These are phyloP conservation scores for Austroboletus novae-zelandiae DNA, from an alignment of 1,284 basidiomycete genomes.

Conservation along the genomic window DNA sequence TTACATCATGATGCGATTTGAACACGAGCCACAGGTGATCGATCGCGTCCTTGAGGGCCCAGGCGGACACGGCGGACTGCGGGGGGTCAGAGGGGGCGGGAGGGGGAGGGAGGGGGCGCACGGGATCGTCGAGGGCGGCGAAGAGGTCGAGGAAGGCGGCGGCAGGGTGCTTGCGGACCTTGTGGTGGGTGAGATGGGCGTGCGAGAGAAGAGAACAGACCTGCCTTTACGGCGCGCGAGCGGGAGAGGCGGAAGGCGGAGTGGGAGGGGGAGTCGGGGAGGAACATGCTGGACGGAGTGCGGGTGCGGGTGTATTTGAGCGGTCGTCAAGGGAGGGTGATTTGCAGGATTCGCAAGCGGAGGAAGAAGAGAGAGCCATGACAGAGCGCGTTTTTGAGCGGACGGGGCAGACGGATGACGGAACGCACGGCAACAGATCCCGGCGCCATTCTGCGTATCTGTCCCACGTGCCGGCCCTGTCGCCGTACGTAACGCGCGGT, in stretches of 20 bases:
- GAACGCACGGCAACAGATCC: too few species aligned
- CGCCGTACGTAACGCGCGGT: too few species aligned
- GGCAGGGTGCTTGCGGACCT: constrained; percentile 25
- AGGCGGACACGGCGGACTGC: constrained; percentile 35
- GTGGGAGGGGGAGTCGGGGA: constrained; percentile 11
- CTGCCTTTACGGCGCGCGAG: constrained; percentile 51
- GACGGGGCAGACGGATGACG: too few species aligned
- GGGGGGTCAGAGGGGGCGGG: constrained; percentile 16
- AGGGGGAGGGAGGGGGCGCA: constrained; percentile 22
- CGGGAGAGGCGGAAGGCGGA: constrained; percentile 30
- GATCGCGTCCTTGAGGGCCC: constrained; percentile 39
- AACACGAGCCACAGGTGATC: constrained; percentile 56
- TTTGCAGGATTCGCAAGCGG: constrained; percentile 30
- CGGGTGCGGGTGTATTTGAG: constrained; percentile 28
- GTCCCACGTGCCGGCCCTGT: too few species aligned
- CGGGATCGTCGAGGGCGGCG: constrained; percentile 19
- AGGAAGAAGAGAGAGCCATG: constrained; percentile 10
- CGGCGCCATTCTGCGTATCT: too few species aligned
- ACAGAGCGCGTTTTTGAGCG: too few species aligned
- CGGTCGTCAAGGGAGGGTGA: constrained; percentile 9
- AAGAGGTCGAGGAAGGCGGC: constrained; percentile 33
- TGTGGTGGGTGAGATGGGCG: constrained; percentile 3
- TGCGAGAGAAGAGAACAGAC: constrained; percentile 17
- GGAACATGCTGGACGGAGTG: constrained; percentile 16
- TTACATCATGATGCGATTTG: constrained; percentile 57